Base-by-base conservation (phyloP, 176 grass and related monocot genomes). In the Rhipidocladum racemiflorum region DNA sequence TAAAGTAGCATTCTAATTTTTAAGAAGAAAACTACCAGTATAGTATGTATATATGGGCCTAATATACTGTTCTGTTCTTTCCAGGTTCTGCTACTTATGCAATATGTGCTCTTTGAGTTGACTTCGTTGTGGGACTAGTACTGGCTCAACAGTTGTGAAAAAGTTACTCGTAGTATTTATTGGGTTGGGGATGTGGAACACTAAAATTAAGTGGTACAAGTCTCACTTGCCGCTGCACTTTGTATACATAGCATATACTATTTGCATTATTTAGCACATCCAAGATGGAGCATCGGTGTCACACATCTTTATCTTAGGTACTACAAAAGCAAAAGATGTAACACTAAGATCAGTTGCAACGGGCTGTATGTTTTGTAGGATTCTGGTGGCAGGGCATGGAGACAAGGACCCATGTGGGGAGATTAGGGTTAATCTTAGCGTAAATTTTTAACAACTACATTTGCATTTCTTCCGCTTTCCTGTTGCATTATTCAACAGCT, bases 261-360 rank as follows among this genome's bases (percentile, higher is more conserved):
- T 88, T 66, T 57, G 46, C 38, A 61, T 32, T 27, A 29, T 30
- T 67, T 75, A 84, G 40, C 69, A 74, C 30, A n/a, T 25, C 36
- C 68, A 74, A 72, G 16, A 39, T 48, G 68, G 48, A 50, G 48
- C 24, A 51, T 51, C 43, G 5, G 29, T n/a, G n/a, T 27, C 13
- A 61, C 38, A 84, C 43, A 27, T 80, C 51, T 73, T 69, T 36
- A 51, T 75, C 42, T 39, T 46, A 51, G 23, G 62, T 53, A 17
- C 40, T 65, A 67, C 32, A 16, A 74, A 75, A 85, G 27, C 30
- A 14, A 42, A 74, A 69, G 15, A 14, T 43, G 53, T 61, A 68
- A 75, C 59, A 39, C 24, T 75, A 75, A 79, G 11, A 49, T 73
- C 54, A 55, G 44, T 16, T 12, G 42, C 81, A 85, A 62, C 16